Percentiles rank a stretch among this genome's conserved stretches.
Evolutionary conservation across 129 eudicot genomes (phyloP).

Genomic region (Erigeron canadensis): DNA sequence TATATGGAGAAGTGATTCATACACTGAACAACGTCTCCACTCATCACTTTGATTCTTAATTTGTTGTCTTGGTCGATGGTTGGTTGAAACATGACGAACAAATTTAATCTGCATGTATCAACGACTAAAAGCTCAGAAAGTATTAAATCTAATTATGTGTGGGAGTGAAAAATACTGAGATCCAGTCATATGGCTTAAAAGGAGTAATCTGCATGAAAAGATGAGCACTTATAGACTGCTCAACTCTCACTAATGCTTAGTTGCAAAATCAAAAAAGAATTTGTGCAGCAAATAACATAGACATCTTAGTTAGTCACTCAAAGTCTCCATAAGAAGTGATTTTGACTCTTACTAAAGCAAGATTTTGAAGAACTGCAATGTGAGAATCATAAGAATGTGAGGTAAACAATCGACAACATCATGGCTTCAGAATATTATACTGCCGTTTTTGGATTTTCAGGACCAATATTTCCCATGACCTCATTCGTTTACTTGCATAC

Average conservation of each 20-base stretch:
- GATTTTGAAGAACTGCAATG: not conserved
- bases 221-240: no score
- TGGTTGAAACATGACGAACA: conserved; percentile 35
- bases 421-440: no score
- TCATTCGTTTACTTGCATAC: not conserved
- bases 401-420: no score
- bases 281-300: not conserved
- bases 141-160: not conserved
- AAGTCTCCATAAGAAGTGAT: not conserved
- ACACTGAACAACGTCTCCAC: conserved; percentile 28
- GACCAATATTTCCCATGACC: not conserved
- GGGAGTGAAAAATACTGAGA: not conserved
- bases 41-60: conserved; percentile 33
- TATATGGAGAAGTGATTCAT: conserved; percentile 21
- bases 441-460: no score
- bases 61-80: conserved; percentile 31
- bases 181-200: no score
- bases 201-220: no score
- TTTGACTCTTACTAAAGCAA: not conserved
- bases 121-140: not conserved
- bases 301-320: not conserved
- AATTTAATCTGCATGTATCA: conserved; percentile 34
- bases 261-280: not conserved
- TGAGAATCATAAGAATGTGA: no score
- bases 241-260: no score